A percentile compares a stretch with the other conserved stretches of the same genome.
These are phyloP conservation scores for Pythium pectinolyticum DNA, from an alignment of 352 stramenopile genomes.

Conservation along the genomic window DNA sequence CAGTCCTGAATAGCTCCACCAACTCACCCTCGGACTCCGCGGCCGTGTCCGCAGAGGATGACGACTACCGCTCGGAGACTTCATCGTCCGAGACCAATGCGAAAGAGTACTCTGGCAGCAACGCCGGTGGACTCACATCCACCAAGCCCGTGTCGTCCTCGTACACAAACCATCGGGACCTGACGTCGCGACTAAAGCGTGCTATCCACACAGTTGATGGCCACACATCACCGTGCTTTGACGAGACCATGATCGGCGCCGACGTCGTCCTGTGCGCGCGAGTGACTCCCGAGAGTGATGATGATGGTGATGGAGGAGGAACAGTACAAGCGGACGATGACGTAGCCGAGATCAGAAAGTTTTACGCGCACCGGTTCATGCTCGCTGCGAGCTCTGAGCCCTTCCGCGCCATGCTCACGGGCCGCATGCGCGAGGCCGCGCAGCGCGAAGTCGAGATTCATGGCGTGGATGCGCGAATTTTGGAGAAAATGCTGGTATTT, in stretches of 20 bases:
- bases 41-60: conserved; percentile 63
- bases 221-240: conserved; percentile 36
- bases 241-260: conserved; percentile 56
- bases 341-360: conserved; percentile 31
- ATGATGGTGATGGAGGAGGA: background rate
- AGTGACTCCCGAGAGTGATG: conserved; percentile 8
- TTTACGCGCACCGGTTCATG: conserved; percentile 82
- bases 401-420: conserved; percentile 84
- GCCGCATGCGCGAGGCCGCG: conserved; percentile 71
- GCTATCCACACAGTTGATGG: conserved; percentile 35
- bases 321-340: background rate
- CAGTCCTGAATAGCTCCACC: conserved; percentile 16
- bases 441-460: conserved; percentile 73
- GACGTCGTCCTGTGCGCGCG: conserved; percentile 75
- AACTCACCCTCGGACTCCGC: conserved; percentile 57
- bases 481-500: conserved; percentile 84
- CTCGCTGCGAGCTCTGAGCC: conserved; percentile 79
- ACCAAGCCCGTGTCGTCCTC: conserved; percentile 41
- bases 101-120: conserved; percentile 16
- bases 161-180: conserved; percentile 66
- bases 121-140: background rate
- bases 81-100: conserved; percentile 57
- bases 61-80: conserved; percentile 79
- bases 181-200: conserved; percentile 59
- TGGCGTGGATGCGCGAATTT: conserved; percentile 53